Evolutionary conservation across 139 green algal genomes (phyloP).

Genomic region (Tetradesmus lagerheimii): DNA sequence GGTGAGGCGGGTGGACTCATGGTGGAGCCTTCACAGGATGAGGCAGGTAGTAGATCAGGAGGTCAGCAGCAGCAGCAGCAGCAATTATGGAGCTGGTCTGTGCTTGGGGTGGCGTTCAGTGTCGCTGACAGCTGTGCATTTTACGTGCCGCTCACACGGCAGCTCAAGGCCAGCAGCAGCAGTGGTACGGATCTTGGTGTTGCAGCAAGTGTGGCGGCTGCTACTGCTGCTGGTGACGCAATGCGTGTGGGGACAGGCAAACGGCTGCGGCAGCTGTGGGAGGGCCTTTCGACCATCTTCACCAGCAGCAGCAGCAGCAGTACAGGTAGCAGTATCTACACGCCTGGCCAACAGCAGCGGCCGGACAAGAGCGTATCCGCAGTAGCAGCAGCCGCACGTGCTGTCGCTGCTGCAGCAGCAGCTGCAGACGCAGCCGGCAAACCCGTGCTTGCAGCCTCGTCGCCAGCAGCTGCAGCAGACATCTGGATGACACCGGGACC

Average conservation of each 20-base stretch:
- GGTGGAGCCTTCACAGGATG: not conserved
- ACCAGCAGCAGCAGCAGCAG: conserved; percentile 1
- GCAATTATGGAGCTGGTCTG: conserved; percentile 5
- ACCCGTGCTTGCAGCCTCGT: not conserved
- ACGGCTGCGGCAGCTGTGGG: conserved; percentile 48
- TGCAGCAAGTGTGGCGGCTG: not conserved
- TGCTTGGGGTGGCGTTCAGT: conserved; percentile 66
- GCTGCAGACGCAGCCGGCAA: not conserved
- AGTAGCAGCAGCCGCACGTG: not conserved
- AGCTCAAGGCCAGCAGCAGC: not conserved
- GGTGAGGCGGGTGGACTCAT: not conserved
- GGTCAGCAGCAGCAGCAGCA: not conserved
- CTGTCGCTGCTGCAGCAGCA: not conserved
- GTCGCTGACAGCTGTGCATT: conserved; percentile 50
- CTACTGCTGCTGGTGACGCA: not conserved
- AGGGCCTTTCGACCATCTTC: conserved; percentile 32
- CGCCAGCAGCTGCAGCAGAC: not conserved
- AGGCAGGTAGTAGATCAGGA: not conserved
- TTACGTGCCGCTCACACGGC: conserved; percentile 58
- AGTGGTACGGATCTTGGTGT: not conserved
- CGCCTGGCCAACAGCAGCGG: conserved; percentile 10
- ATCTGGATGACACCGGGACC: not conserved
- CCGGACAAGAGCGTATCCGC: not conserved
- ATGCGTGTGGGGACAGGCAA: conserved; percentile 13
- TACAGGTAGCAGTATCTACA: not conserved